Conservation (phyloP, 345 rosid genomes). For the Bruguiera gymnorhiza region DNA sequence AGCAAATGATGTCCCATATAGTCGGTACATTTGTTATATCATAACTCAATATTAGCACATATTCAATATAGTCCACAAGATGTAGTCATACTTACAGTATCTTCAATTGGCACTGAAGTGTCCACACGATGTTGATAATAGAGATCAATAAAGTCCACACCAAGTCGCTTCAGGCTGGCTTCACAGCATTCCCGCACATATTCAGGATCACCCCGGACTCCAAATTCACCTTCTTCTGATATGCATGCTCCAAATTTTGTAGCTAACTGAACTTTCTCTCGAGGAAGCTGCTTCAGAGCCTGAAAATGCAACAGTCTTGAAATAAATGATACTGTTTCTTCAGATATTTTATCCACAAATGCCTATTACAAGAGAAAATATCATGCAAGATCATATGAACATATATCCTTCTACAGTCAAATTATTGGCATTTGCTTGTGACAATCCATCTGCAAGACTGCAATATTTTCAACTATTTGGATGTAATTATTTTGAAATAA, state of each 20-base stretch:
- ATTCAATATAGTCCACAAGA: not conserved
- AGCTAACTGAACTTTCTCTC: conserved; percentile 47
- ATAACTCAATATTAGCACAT: not conserved
- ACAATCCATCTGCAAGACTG: too few relatives aligned
- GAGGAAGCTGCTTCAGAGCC: conserved; percentile 53
- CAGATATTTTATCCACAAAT: too few relatives aligned
- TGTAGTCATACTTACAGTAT: conserved; percentile 31
- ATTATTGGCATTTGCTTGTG: too few relatives aligned
- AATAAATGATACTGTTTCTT: too few relatives aligned
- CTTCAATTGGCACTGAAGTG: conserved; percentile 50
- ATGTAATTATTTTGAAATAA: too few relatives aligned
- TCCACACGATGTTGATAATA: conserved; percentile 57
- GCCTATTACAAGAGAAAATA: too few relatives aligned
- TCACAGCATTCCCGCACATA: conserved; percentile 49
- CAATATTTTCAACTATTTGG: too few relatives aligned
- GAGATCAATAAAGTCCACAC: conserved; percentile 49
- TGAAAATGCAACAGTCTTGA: not conserved
- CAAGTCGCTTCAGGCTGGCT: conserved; percentile 48
- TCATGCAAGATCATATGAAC: too few relatives aligned
- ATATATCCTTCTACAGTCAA: too few relatives aligned
- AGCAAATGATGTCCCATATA: not conserved
- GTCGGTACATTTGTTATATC: not conserved
- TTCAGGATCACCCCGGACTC: conserved; percentile 39
- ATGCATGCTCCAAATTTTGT: conserved; percentile 42
- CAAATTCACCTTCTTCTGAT: conserved; percentile 16